These are phyloP conservation scores for Thyridium curvatum DNA, from an alignment of 2,329 filamentous ascomycete species.

Conservation along the genomic window DNA sequence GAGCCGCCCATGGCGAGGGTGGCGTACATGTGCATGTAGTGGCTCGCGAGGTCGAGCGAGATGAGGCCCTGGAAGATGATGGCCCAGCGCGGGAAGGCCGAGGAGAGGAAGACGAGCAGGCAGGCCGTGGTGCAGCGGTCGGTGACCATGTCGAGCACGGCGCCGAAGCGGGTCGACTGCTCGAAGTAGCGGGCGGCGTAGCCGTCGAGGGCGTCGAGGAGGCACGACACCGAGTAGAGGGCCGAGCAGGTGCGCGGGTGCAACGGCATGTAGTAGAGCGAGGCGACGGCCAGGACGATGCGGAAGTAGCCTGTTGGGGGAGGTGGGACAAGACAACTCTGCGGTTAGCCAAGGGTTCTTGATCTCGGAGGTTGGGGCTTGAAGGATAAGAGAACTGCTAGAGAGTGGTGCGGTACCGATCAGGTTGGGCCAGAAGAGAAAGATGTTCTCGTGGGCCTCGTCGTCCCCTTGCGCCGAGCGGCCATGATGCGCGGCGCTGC, in stretches of 20 bases:
- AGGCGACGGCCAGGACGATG: conserved; percentile 77
- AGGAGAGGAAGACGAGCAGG: conserved; percentile 87
- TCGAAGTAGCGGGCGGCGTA: conserved; percentile 84
- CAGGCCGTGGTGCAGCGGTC: conserved; percentile 96
- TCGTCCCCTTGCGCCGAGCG: conserved; percentile 7
- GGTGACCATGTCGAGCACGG: conserved; percentile 97
- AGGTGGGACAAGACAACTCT: no score
- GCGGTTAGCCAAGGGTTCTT: neutral
- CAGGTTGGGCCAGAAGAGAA: conserved; percentile 74
- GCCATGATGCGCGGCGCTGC: conserved; percentile 21
- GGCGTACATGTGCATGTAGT: conserved; percentile 99
- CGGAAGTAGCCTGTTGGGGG: conserved; percentile 59
- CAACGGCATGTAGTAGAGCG: conserved; percentile 97
- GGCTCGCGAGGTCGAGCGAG: conserved; percentile 85
- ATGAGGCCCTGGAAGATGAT: conserved; percentile 94
- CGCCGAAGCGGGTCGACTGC: conserved; percentile 92
- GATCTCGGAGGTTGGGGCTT: no score
- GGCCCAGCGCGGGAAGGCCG: conserved; percentile 89
- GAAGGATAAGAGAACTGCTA: no score
- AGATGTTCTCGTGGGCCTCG: conserved; percentile 62
- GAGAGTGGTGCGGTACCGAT: conserved; percentile 64
- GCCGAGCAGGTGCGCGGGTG: conserved; percentile 93
- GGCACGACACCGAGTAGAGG: conserved; percentile 87
- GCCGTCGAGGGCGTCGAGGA: conserved; percentile 92
- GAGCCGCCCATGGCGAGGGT: conserved; percentile 82